These are phyloP conservation scores for Paraurostyla sp. DNA, from an alignment of 73 alveolate species.

Conservation along the genomic window DNA sequence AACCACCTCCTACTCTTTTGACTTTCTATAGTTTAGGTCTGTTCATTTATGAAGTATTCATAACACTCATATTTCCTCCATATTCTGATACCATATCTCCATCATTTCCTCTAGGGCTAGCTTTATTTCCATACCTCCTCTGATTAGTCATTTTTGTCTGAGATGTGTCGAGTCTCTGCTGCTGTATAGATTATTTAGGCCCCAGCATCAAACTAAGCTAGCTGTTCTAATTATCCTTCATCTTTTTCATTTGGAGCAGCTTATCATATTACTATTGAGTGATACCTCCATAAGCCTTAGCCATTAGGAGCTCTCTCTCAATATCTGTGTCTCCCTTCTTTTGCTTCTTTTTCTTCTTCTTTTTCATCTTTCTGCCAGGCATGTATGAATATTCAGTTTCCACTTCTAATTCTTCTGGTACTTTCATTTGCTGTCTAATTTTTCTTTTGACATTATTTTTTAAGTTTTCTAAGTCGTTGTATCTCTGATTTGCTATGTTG, in stretches of 20 bases:
- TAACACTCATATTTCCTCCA: neutral
- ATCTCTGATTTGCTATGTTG: slow-evolving; percentile 63
- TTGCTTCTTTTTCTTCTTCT: slow-evolving; percentile 61
- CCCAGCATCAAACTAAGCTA: neutral
- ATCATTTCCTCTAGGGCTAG: neutral
- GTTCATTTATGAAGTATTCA: neutral
- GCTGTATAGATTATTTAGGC: slow-evolving; percentile 5
- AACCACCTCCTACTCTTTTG: neutral
- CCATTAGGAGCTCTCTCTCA: slow-evolving; percentile 58
- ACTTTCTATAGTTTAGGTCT: neutral
- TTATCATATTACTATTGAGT: slow-evolving; percentile 13
- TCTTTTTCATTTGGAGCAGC: neutral
- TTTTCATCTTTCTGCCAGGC: slow-evolving; percentile 48
- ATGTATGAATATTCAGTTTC: slow-evolving; percentile 31
- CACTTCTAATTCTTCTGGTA: slow-evolving; percentile 51
- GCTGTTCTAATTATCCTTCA: slow-evolving; percentile 1
- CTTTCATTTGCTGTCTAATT: neutral
- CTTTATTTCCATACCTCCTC: neutral
- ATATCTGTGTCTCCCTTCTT: slow-evolving; percentile 10
- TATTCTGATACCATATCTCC: slow-evolving; percentile 9
- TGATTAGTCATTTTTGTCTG: neutral
- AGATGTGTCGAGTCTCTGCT: neutral
- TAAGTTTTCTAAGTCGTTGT: slow-evolving; percentile 13
- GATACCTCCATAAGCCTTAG: slow-evolving; percentile 71
- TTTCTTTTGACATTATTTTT: slow-evolving; percentile 6